Conservation (phyloP, 2,329 filamentous ascomycete genomes). For the Fusarium humuli region DNA sequence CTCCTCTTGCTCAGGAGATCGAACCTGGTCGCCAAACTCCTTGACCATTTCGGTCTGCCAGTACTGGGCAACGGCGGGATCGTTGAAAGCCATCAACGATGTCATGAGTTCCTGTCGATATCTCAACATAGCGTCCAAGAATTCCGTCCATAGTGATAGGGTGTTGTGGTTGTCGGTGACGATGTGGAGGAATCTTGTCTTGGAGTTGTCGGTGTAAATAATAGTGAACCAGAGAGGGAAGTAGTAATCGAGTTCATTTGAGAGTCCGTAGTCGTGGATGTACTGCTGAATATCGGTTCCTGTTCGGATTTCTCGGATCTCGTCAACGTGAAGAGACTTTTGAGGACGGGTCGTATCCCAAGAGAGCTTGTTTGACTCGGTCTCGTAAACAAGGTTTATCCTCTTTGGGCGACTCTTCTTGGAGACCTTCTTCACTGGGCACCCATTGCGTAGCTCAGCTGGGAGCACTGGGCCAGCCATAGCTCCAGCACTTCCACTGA, state of each 20-base stretch:
- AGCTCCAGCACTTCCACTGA: constrained; percentile 57
- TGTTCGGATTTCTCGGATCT: constrained; percentile 89
- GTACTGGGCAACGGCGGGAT: constrained; percentile 83
- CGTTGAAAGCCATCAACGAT: constrained; percentile 85
- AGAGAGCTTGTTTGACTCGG: constrained; percentile 84
- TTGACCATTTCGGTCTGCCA: constrained; percentile 88
- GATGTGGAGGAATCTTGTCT: constrained; percentile 88
- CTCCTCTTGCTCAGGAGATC: constrained; percentile 70
- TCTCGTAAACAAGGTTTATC: constrained; percentile 79
- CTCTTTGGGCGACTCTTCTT: constrained; percentile 79
- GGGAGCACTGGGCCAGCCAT: constrained; percentile 80
- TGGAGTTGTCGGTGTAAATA: constrained; percentile 84
- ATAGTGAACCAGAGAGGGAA: constrained; percentile 89
- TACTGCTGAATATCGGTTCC: constrained; percentile 90
- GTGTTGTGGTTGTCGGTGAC: constrained; percentile 80
- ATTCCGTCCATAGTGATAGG: constrained; percentile 83
- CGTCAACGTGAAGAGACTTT: constrained; percentile 93
- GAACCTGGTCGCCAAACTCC: constrained; percentile 66
- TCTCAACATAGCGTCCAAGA: constrained; percentile 84
- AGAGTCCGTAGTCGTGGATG: constrained; percentile 81
- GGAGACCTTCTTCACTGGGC: constrained; percentile 82
- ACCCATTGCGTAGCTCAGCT: constrained; percentile 80
- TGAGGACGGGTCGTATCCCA: constrained; percentile 84
- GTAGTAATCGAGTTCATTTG: constrained; percentile 58
- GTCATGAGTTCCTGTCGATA: constrained; percentile 92